Evolutionary conservation across 306 rosid species (phyloP).

Genomic region (Cicer chorassanicum): DNA sequence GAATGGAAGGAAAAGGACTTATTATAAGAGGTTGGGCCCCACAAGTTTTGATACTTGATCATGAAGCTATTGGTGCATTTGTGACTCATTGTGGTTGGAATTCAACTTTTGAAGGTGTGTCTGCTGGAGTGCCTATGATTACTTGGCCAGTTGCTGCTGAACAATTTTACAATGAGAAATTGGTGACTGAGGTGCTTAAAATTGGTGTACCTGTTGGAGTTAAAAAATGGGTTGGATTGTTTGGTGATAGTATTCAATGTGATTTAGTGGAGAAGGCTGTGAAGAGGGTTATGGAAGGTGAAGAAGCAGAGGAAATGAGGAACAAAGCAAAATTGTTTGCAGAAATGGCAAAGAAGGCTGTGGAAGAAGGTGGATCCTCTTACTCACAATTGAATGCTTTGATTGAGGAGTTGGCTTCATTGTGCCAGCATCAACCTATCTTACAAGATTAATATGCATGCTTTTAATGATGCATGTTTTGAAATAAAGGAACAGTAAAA

Average conservation of each 20-base stretch:
- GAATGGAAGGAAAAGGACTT: constrained; percentile 50
- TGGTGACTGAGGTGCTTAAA: constrained; percentile 35
- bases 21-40: constrained; percentile 63
- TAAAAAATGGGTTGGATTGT: neutral
- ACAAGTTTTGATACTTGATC: constrained; percentile 48
- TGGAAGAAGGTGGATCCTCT: constrained; percentile 54
- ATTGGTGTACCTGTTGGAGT: constrained; percentile 46
- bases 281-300: constrained; percentile 43
- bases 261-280: constrained; percentile 41
- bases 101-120: constrained; percentile 52
- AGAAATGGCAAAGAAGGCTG: constrained; percentile 10
- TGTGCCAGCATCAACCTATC: neutral
- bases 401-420: constrained; percentile 42
- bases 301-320: constrained; percentile 47
- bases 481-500: too few species aligned
- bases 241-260: constrained; percentile 4
- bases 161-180: constrained; percentile 60
- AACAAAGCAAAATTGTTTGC: constrained; percentile 9
- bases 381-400: constrained; percentile 33
- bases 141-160: constrained; percentile 51
- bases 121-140: constrained; percentile 53
- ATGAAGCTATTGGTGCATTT: constrained; percentile 50
- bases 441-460: neutral
- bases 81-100: constrained; percentile 65
- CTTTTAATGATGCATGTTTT: too few species aligned